Conservation (phyloP, 169 alveolate species). For the Plasmodium yoelii region DNA sequence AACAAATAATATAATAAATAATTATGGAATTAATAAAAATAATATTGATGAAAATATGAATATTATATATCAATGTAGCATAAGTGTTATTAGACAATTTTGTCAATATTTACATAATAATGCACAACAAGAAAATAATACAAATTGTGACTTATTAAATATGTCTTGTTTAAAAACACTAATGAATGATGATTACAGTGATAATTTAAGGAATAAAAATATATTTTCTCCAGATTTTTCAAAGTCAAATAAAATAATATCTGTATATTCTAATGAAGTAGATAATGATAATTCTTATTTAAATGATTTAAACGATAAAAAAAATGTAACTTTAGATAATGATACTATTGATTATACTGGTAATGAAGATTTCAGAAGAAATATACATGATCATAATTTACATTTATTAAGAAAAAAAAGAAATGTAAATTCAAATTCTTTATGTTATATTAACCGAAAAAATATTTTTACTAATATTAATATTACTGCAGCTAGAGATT, state of each 20-base stretch:
- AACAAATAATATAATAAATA: slow-evolving; percentile 69
- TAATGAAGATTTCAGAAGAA: slow-evolving; percentile 11
- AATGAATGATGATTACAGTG: slow-evolving; percentile 21
- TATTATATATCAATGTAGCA: slow-evolving; percentile 70
- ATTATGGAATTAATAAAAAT: slow-evolving; percentile 49
- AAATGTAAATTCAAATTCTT: slow-evolving; percentile 35
- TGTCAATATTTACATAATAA: slow-evolving; percentile 69
- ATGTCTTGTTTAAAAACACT: slow-evolving; percentile 6
- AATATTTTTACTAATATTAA: slow-evolving; percentile 67
- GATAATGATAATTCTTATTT: slow-evolving; percentile 21
- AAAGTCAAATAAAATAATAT: slow-evolving; percentile 7
- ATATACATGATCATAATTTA: slow-evolving; percentile 38
- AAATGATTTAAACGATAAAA: slow-evolving; percentile 10
- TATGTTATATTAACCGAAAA: slow-evolving; percentile 33
- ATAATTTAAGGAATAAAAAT: slow-evolving; percentile 35
- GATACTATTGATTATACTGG: neutral
- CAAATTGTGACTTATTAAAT: slow-evolving; percentile 50
- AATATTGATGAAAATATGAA: slow-evolving; percentile 61
- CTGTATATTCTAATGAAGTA: slow-evolving; percentile 29
- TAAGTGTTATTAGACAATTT: slow-evolving; percentile 76
- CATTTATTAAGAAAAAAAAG: slow-evolving; percentile 51
- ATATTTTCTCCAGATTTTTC: slow-evolving; percentile 9
- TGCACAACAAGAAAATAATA: slow-evolving; percentile 46
- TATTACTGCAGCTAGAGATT: slow-evolving; percentile 60
- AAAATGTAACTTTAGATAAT: slow-evolving; percentile 1